Conservation (phyloP, 352 stramenopile species). For the Phytophthora megakarya region DNA sequence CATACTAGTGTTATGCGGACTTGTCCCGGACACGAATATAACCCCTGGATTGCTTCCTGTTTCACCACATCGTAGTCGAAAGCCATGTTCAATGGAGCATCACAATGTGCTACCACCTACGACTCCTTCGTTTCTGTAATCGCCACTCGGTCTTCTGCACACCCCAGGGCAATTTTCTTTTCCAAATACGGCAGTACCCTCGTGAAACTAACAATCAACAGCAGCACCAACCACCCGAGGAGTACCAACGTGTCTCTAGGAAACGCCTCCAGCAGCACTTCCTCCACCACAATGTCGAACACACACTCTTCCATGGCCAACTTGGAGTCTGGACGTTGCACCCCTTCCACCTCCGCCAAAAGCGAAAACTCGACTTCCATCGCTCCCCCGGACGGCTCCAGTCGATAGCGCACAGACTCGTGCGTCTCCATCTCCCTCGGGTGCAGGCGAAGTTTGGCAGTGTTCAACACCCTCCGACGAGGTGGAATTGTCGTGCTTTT, state of each 20-base stretch:
- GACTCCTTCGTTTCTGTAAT: constrained; percentile 31
- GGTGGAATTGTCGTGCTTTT: constrained; percentile 28
- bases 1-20: no score
- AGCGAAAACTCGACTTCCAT: constrained; percentile 55
- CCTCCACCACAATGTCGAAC: constrained; percentile 78
- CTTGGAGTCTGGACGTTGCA: constrained; percentile 44
- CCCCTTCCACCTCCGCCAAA: constrained; percentile 53
- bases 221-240: constrained; percentile 55
- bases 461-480: constrained; percentile 60
- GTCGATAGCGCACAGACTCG: constrained; percentile 31
- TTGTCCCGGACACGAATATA: no score
- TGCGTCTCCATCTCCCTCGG: constrained; percentile 44
- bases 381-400: constrained; percentile 26
- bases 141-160: constrained; percentile 37
- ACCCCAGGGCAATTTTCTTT: constrained; percentile 57
- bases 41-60: no score
- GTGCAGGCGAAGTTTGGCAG: constrained; percentile 64
- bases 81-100: no score
- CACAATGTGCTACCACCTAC: no score
- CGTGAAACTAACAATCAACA: constrained; percentile 40
- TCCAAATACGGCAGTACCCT: constrained; percentile 56
- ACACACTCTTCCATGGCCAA: constrained; percentile 47
- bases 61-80: no score
- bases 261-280: constrained; percentile 62
- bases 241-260: constrained; percentile 59